Conservation (phyloP, 2,329 filamentous ascomycete species). For the Chalaropsis thielavioides region DNA sequence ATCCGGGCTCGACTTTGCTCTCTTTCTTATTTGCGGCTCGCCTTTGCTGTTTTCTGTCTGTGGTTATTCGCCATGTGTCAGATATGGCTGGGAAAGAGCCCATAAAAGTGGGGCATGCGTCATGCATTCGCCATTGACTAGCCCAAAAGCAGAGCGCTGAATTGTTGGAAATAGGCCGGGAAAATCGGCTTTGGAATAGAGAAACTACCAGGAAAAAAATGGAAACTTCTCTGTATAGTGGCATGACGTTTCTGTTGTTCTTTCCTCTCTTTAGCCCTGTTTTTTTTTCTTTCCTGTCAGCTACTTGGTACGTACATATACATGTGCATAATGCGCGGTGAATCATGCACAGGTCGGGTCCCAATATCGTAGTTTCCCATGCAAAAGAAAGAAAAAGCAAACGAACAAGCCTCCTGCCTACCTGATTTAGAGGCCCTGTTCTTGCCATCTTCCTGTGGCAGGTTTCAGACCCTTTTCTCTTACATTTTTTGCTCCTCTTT, state of each 20-base stretch:
- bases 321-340: not conserved
- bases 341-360: not conserved
- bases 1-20: not conserved
- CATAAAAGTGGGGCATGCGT: not conserved
- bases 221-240: not conserved
- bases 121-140: not conserved
- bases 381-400: not conserved
- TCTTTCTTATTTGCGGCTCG: not conserved
- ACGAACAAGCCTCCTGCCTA: not conserved
- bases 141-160: not conserved
- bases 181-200: not conserved
- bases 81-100: not conserved
- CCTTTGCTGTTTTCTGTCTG: not conserved
- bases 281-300: not conserved
- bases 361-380: not conserved
- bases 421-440: not conserved
- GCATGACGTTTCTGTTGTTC: not conserved
- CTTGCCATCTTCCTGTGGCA: not conserved
- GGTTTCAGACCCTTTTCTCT: not conserved
- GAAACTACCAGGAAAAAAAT: not conserved
- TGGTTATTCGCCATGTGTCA: not conserved
- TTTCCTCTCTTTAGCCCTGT: too few species aligned
- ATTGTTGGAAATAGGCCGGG: not conserved
- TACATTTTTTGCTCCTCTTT: not conserved
- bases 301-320: not conserved